Base-by-base conservation (phyloP, 2,329 filamentous ascomycete genomes). In the Claviceps africana region DNA sequence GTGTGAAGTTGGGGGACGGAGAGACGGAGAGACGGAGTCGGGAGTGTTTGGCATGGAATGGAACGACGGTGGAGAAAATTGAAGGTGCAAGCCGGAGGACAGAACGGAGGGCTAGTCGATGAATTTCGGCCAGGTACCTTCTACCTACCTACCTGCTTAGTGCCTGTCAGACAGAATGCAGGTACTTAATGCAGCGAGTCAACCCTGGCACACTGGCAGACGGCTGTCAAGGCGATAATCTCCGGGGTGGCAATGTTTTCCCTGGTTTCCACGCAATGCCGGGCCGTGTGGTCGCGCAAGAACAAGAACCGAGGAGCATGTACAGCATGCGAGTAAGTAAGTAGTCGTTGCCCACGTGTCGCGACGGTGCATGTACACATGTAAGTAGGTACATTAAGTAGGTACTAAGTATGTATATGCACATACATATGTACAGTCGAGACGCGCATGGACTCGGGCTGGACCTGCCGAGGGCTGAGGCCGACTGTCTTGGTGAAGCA, bases 61-160 rank as follows among this genome's bases (percentile, higher is more conserved):
- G 25, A 42, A 47, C 21, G 19, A 33, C 49, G 35, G 49, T 51
- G 49, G 49, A 45, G 49, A 51, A 45, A 51, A 39, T n/a, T 51
- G 6, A 31, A 21, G 40, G 40, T 48, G 47, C 48, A 43, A 50
- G 28, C 48, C 8, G 21, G 30, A 35, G 22, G 33, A 19, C 13
- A 31, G 49, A 30, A 37, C 28, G 17, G n/a, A 9, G 15, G 35
- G 31, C 19, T 9, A 11, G n/a, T 42, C 22, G 15, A 21, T 37
- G 42, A 5, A 19, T 15, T 50, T 42, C 28, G n/a, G 33, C 25
- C 35, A 21, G 48, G 22, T n/a, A n/a, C n/a, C n/a, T n/a, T n/a
- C n/a, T n/a, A n/a, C n/a, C n/a, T n/a, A n/a, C n/a, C n/a, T n/a
- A n/a, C n/a, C n/a, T n/a, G n/a, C n/a, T n/a, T n/a, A n/a, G n/a